Base-by-base conservation (phyloP, 371 early-diverging fungal species). In the Mucor mucedo region DNA sequence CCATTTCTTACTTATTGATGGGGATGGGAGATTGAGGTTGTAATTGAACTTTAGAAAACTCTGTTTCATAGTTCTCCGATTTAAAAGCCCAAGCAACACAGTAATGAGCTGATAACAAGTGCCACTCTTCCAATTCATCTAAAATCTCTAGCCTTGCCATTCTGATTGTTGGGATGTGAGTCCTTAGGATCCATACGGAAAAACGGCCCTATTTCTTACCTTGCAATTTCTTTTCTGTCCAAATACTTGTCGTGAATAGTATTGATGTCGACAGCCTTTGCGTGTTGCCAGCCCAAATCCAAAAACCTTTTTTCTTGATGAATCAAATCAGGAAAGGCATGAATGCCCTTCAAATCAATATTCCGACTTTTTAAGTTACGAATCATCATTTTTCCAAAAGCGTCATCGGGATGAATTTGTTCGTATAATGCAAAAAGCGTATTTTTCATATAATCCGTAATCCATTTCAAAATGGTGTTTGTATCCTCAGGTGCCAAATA, bases 61-160 rank as follows among this genome's bases (percentile, higher is more conserved):
- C 47, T n/a, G 49, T 30, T 11, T 27, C 44, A 44, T 49, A 60
- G 49, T 72, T 69, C 6, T 35, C 52, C 14, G 77, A 70, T 60
- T 76, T 75, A 59, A 65, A 69, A 3, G 92, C 94, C 94, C 93
- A 94, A 0, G 91, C 87, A 52, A 96, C 80, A 47, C 95, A 96
- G 62, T 98, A 98, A 76, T 98, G 98, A 3, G 76, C 80, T 0
- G 90, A 85, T 35, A 98, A 77, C 16, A 98, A 65, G 21, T 74
- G 75, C 93, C 97, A 96, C 76, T 96, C 98, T 75, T 98, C 98
- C 45, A 95, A 69, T 76, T 98, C 98, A 70, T 98, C 97, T 62
- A 98, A 82, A 8, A 95, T 86, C 69, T 98, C 97, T 33, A 96
- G 68, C 58, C 72, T 72, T 14, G 87, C 76, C 42, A 97, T 82